Percentiles rank a stretch among this genome's conserved stretches.
These are phyloP conservation scores for Russula lepida DNA, from an alignment of 768 basidiomycete species.

Conservation along the genomic window DNA sequence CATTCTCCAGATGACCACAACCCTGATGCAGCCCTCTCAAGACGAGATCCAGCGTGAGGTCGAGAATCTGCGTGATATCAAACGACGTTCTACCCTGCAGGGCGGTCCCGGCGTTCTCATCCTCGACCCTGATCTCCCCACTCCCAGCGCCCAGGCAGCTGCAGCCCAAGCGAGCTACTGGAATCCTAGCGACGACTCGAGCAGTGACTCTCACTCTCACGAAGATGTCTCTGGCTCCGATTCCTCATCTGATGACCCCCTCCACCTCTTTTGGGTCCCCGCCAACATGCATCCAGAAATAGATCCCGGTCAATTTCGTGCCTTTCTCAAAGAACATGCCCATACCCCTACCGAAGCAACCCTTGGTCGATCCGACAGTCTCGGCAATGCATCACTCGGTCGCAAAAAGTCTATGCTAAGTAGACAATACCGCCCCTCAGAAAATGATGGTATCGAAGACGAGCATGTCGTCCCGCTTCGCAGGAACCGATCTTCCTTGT, in stretches of 20 bases:
- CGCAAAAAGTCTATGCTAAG: slow-evolving; percentile 92
- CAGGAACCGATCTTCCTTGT: slow-evolving; percentile 60
- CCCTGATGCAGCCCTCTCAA: slow-evolving; percentile 59
- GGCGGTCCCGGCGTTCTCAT: slow-evolving; percentile 72
- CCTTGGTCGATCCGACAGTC: slow-evolving; percentile 38
- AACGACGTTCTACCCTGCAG: slow-evolving; percentile 69
- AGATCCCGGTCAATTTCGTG: slow-evolving; percentile 91
- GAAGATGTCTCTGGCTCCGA: slow-evolving; percentile 36
- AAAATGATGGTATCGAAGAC: slow-evolving; percentile 66
- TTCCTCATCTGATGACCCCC: slow-evolving; percentile 58
- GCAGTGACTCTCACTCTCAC: slow-evolving; percentile 31
- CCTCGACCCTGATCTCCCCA: slow-evolving; percentile 89
- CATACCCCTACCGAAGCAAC: slow-evolving; percentile 42
- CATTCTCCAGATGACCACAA: slow-evolving; percentile 5
- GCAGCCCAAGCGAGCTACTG: slow-evolving; percentile 28
- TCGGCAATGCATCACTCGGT: slow-evolving; percentile 45
- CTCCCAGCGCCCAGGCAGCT: slow-evolving; percentile 50
- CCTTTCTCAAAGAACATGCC: slow-evolving; percentile 91
- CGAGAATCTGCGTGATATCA: slow-evolving; percentile 75
- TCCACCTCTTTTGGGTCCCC: slow-evolving; percentile 97
- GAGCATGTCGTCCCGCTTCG: slow-evolving; percentile 56
- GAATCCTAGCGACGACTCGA: slow-evolving; percentile 35
- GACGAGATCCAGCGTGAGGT: slow-evolving; percentile 84
- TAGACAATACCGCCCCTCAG: slow-evolving; percentile 80
- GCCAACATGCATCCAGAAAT: slow-evolving; percentile 95